Conservation (phyloP, 345 rosid species). For the Salix udensis region DNA sequence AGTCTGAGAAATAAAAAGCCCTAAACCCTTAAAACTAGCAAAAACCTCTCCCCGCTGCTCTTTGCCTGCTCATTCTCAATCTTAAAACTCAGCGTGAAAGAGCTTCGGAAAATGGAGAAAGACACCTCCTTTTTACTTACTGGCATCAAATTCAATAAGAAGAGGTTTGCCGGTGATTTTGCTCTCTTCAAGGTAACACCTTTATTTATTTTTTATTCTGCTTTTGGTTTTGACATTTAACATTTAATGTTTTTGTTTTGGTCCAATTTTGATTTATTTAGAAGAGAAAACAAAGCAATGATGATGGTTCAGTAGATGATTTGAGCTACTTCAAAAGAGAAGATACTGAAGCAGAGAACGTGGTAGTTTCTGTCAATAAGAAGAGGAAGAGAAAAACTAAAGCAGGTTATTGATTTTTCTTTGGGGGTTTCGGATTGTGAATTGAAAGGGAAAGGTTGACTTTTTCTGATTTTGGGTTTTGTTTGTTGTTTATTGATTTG, state of each 20-base stretch:
- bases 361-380: slow-evolving; percentile 24
- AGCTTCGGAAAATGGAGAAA: slow-evolving; percentile 47
- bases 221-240: neutral
- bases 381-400: slow-evolving; percentile 58
- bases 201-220: neutral
- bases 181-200: slow-evolving; percentile 54
- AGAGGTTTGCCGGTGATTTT: slow-evolving; percentile 60
- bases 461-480: neutral
- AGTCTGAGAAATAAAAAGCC: no score
- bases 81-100: no score
- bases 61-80: no score
- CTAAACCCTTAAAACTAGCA: no score
- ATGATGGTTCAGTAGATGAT: slow-evolving; percentile 19
- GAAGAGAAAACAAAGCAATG: slow-evolving; percentile 40
- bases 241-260: neutral
- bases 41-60: no score
- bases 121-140: slow-evolving; percentile 64
- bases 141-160: slow-evolving; percentile 60
- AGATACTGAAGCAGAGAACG: slow-evolving; percentile 32
- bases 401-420: neutral
- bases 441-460: neutral
- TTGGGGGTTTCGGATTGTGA: neutral
- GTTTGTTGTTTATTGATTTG: neutral
- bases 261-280: slow-evolving; percentile 6
- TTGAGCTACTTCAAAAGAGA: slow-evolving; percentile 33